Evolutionary conservation across 176 grass and related monocot genomes (phyloP), one percentile per base, ranked within the genome.

Genomic region (Olyra latifolia): DNA sequence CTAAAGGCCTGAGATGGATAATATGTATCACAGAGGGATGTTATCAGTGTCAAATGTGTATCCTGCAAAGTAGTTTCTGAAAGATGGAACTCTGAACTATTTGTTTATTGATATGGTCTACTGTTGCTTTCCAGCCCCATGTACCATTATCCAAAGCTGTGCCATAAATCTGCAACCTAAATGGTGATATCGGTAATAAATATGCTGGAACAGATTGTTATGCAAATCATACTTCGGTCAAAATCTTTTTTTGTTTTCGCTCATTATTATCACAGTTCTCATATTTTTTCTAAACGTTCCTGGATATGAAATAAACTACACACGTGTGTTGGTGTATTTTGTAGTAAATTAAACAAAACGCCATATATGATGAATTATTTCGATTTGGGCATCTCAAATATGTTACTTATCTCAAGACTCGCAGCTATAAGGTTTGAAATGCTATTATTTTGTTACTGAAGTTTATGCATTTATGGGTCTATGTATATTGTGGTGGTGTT

Each of bases 351-450:
- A 76, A 88, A 24, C 69, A 75, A 80, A 47, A 54, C 60, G 77
- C 62, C 55, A 44, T 69, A 47, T 62, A 63, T 70, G 71, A 57
- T 56, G 62, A 75, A 85, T 64, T 27, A 71, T 76, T 76, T 67
- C 45, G n/a, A 57, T 46, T 75, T 77, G 50, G 27, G 46, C 29
- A 81, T 72, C 75, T 89, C 55, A 76, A 30, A 55, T 56, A 40
- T 23, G 38, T 85, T 63, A 64, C 6, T 84, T 70, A 39, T 75
- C 7, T 71, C 38, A 65, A 22, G 77, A 49, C 40, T 71, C 52
- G 56, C 39, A 3, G 28, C 50, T 82, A 12, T 81, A 77, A 85
- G 87, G 82, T 82, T 78, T 65, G 77, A 72, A 48, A 64, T 76
- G 10, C 35, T 25, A 16, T 71, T 83, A 70, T 53, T 88, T 64